A percentile compares a stretch with the other conserved stretches of the same genome.
phyloP scores from a whole-genome alignment of 495 filamentous ascomycete species.

The Penicillium cinerascens region DNA sequence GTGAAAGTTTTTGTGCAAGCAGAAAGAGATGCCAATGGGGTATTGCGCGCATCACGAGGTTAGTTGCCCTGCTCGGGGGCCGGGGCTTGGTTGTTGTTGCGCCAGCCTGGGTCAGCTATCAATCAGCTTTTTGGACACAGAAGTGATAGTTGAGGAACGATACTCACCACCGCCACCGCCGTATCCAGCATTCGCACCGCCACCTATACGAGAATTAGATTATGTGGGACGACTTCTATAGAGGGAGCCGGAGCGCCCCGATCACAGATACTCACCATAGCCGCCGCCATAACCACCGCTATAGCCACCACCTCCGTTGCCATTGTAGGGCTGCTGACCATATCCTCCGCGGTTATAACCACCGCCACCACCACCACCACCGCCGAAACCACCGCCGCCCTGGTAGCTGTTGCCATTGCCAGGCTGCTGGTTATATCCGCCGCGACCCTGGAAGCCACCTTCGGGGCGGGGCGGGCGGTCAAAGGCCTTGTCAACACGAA shows the following conservation, averaged over 20 bases:
- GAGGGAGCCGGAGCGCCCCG: not conserved
- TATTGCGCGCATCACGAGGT: conserved; percentile 4
- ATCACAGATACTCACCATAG: conserved; percentile 22
- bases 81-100: conserved; percentile 26
- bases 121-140: not conserved
- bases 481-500: conserved; percentile 94
- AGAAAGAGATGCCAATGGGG: conserved; percentile 12
- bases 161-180: conserved; percentile 36
- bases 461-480: conserved; percentile 54
- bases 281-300: conserved; percentile 27
- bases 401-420: conserved; percentile 29
- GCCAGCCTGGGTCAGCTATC: conserved; percentile 24
- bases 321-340: conserved; percentile 14
- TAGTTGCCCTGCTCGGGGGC: conserved; percentile 24
- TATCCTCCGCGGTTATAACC: conserved; percentile 25
- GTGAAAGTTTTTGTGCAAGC: conserved; percentile 7
- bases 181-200: conserved; percentile 32
- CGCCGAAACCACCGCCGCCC: conserved; percentile 31
- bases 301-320: conserved; percentile 25
- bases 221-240: not conserved
- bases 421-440: conserved; percentile 40
- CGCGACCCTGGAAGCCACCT: conserved; percentile 45
- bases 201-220: conserved; percentile 6
- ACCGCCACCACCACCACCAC: conserved; percentile 37
- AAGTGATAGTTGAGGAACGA: not conserved